Evolutionary conservation across 306 rosid genomes (phyloP), one percentile per base, ranked within the genome.

Genomic region (Trifolium pratense): DNA sequence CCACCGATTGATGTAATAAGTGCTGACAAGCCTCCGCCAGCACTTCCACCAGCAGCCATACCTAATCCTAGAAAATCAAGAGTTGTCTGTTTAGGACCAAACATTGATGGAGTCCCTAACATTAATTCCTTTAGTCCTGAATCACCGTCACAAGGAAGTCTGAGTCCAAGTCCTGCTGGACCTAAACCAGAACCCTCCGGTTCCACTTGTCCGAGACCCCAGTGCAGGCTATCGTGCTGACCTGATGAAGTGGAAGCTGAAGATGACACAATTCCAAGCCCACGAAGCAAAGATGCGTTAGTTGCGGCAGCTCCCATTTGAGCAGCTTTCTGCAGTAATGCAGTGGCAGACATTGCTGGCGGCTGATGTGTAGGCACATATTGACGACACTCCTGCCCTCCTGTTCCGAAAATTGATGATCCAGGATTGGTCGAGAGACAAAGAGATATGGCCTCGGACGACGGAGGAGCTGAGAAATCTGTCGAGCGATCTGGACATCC

Each of bases 1-100:
- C 97, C 73, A 0, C 97, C 87, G 3, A 90, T 87, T 1, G 96
- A 87, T 12, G 98, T 88, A 48, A 93, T 87, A 20, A 93, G 83
- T 5, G 98, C 97, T 0, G 98, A 87, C 18, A 93, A 56, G 74
- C 92, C 88, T 12, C 82, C 82, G 21, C 67, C 84, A 1, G 89
- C 79, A 74, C 74, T 85, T 29, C 89, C 92, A 17, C 93, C 92
- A 2, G 93, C 88, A 6, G 93, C 97, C 97, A 93, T 91, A 51
- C 98, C 98, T 79, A 93, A 73, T 65, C 98, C 97, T 0, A 93
- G 91, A 78, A 93, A 91, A 73, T 93, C 98, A 1, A 93, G 97
- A 6, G 98, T 93, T 8, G 98, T 86, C 40, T 93, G 97, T 78
- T 89, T 93, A 16, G 97, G 97, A 73, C 89, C 93, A 61, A 90